Base-by-base conservation (phyloP, 75 land plant genomes). In the Sequoiadendron giganteum region DNA sequence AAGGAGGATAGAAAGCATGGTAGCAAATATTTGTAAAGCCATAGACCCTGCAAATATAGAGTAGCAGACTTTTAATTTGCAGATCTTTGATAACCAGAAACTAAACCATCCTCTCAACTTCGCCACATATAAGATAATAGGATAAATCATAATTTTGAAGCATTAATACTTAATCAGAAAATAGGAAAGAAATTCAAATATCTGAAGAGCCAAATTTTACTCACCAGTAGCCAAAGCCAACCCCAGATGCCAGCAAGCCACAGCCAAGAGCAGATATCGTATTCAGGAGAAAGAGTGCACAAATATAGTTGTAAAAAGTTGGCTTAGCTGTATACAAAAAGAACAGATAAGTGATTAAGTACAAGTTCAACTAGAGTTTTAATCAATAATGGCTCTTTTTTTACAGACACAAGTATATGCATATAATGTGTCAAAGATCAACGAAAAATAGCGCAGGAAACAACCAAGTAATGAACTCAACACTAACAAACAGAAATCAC, bases 1-100 rank as follows among this genome's bases (percentile, higher is more conserved):
- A 91, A 43, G 99, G 99, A 78, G 97, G 99, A 90, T 97, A 98
- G 58, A 97, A 90, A n/a, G 98, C 94, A 82, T 98, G 97, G 82
- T 96, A 95, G 83, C 94, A 94, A 55, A 96, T 89, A 25, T 73
- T 87, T 61, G 95, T 92, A 13, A 92, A 73, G 88, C 92, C 88
- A 75, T 96, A 95, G 58, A 98, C 85, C 95, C 99, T 97, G 94
- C 75, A 91, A 8, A 39, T 55, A 84, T 39, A 89, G 86, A 28
- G 65, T 49, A 65, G 80, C 68, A 72, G 86, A 11, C 45, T 85
- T 61, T 45, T 19, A 39, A 88, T 52, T 52, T 45, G 5, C 0
- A 55, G 65, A 56, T 11, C 54, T 82, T 45, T 82, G 68, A 85
- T 82, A 45, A 47, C 84, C 16, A 82, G 13, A 47, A 5, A 11